Evolutionary conservation across 768 basidiomycete species (phyloP), one percentile per base, ranked within the genome.

Genomic region (Candolleomyces efflorescens): DNA sequence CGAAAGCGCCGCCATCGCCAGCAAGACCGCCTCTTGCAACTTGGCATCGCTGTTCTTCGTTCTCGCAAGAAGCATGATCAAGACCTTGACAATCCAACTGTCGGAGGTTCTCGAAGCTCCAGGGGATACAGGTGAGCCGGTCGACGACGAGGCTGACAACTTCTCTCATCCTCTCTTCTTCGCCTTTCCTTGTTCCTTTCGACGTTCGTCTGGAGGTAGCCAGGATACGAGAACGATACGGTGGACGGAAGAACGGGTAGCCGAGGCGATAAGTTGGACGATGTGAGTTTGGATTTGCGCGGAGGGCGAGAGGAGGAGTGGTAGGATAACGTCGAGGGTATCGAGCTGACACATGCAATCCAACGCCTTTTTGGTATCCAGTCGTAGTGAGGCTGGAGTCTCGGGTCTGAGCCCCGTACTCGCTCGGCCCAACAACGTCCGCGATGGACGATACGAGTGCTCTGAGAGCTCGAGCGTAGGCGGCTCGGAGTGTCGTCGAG

Each of bases 131-230:
- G 43, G 18, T 47, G 44, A 15, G 5, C 53, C 41, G 13, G 11
- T 15, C 24, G n/a, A 17, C 12, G 32, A 24, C 0, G 79, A 76
- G 0, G 32, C 32, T 11, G 32, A 32, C 5, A 78, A 72, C 65
- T 84, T 86, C 71, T 92, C 90, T 90, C 90, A 92, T 3, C 89
- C 87, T 1, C 90, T 78, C 58, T 82, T 82, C 2, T 76, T 77
- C 60, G 77, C 72, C 53, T 85, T 84, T 5, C 23, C 32, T 17
- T 32, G 37, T n/a, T 9, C 45, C 41, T 59, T 75, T 79, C 41
- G 74, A 65, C 20, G 87, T 73, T 89, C 86, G 0, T 68, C 63
- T 0, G 73, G 79, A 7, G 87, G 89, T 0, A 83, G 64, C 89
- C 89, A 91, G 20, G 83, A 81, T 0, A 81, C 71, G 17, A 90